Evolutionary conservation across 352 stramenopile species (phyloP), one percentile per base, ranked within the genome.

Genomic region (Globisporangium orthogonon): DNA sequence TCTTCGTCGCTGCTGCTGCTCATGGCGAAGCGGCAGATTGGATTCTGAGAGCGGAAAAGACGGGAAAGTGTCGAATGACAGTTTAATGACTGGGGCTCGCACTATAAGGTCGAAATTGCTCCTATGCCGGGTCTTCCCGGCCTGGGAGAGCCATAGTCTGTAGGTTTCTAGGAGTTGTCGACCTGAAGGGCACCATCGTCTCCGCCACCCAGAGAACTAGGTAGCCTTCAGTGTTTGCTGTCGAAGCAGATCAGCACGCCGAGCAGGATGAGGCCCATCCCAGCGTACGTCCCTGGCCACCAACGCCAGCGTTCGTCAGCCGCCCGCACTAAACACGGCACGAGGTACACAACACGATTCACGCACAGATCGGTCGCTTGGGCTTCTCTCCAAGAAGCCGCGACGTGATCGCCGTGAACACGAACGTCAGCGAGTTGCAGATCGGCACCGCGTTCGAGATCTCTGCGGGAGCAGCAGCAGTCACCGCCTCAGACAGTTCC

Each of bases 401-500:
- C 65, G 80, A 91, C 29, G 77, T 91, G 29, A 91, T 72, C 11
- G 78, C 85, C n/a, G 85, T 94, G 67, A 92, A 94, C 44, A 93
- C 83, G 60, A 94, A 94, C 7, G 83, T 90, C 47, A 94, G 66
- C 50, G 85, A 92, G 64, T 94, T 94, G 80, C 82, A 94, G 66
- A 94, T 94, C 37, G 83, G 83, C n/a, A 92, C 83, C 29, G 85
- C 83, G 60, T 76, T 87, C 13, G 85, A 93, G 41, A 94, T 88
- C 43, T 94, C 85, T 92, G 54, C 49, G 11, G 10, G 11, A 4
- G 11, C 31, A 17, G 9, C 18, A 0, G 53, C 9, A 37, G 33
- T 3, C 18, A 28, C 9, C 17, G 1, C 6, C n/a, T 14, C 4
- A 23, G 14, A 10, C 10, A 46, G 23, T 28, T 39, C 18, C 1